phyloP scores from a whole-genome alignment of 2,329 filamentous ascomycete genomes.

The Stagonosporopsis chrysanthemi region DNA sequence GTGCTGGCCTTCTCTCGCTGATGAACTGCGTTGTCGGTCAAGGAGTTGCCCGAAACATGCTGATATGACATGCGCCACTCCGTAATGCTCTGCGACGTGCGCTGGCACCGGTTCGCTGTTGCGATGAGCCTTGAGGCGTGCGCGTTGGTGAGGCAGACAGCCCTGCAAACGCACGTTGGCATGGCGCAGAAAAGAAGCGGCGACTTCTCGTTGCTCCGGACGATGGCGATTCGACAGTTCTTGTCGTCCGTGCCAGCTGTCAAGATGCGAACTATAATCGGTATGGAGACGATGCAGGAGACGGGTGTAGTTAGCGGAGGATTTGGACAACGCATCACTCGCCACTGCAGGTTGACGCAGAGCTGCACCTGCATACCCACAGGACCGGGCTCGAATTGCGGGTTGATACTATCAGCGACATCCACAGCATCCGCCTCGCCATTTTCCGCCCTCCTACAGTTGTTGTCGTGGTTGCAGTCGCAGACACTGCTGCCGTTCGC shows the following conservation, averaged over 20 bases:
- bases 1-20: conserved; percentile 35
- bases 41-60: conserved; percentile 6
- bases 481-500: conserved; percentile 12
- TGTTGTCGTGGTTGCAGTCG: conserved; percentile 19
- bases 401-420: conserved; percentile 45
- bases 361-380: conserved; percentile 49
- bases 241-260: conserved; percentile 48
- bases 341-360: conserved; percentile 52
- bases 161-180: conserved; percentile 26
- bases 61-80: conserved; percentile 26
- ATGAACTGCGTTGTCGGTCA: conserved; percentile 20
- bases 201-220: conserved; percentile 29
- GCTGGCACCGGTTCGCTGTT: conserved; percentile 35
- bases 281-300: conserved; percentile 41
- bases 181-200: conserved; percentile 16
- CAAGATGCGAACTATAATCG: conserved; percentile 39
- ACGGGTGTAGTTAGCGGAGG: conserved; percentile 44
- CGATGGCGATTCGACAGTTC: conserved; percentile 29
- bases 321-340: conserved; percentile 44
- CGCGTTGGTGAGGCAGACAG: conserved; percentile 31
- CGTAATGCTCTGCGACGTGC: conserved; percentile 30
- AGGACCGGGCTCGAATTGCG: conserved; percentile 39
- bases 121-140: conserved; percentile 31
- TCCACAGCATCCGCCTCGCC: conserved; percentile 38
- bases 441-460: conserved; percentile 29